Evolutionary conservation across 176 grass and related monocot genomes (phyloP).

Genomic region (Stipa capillata): DNA sequence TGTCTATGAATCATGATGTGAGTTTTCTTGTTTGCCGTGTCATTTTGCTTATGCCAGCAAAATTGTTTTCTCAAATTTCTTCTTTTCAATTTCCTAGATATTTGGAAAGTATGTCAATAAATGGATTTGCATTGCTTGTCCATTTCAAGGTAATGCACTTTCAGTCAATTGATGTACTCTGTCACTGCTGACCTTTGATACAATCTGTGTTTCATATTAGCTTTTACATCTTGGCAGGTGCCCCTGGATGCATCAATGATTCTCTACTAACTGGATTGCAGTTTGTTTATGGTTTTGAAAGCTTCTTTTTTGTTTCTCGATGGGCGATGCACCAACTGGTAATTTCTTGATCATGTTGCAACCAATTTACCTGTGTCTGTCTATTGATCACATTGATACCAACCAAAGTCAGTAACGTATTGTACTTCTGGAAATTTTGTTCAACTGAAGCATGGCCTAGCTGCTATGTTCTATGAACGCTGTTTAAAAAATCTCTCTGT

Average conservation of each 20-base stretch:
- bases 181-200: not conserved
- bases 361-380: no score
- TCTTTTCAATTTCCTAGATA: constrained; percentile 29
- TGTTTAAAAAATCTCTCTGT: no score
- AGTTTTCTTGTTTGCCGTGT: constrained; percentile 27
- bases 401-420: no score
- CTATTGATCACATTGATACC: no score
- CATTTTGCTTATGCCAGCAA: not conserved
- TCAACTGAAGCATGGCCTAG: no score
- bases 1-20: constrained; percentile 83
- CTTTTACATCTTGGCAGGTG: constrained; percentile 49
- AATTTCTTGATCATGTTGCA: constrained; percentile 30
- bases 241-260: constrained; percentile 94
- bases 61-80: not conserved
- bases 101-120: constrained; percentile 83
- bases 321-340: constrained; percentile 97
- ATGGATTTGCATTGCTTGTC: constrained; percentile 97
- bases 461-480: no score
- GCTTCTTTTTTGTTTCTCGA: constrained; percentile 97
- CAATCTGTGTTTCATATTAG: not conserved
- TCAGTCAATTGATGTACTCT: not conserved
- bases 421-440: no score
- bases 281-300: constrained; percentile 95
- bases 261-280: constrained; percentile 89
- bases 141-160: constrained; percentile 82